Base-by-base conservation (phyloP, 2,329 filamentous ascomycete species). In the Nannizziopsis barbatae region DNA sequence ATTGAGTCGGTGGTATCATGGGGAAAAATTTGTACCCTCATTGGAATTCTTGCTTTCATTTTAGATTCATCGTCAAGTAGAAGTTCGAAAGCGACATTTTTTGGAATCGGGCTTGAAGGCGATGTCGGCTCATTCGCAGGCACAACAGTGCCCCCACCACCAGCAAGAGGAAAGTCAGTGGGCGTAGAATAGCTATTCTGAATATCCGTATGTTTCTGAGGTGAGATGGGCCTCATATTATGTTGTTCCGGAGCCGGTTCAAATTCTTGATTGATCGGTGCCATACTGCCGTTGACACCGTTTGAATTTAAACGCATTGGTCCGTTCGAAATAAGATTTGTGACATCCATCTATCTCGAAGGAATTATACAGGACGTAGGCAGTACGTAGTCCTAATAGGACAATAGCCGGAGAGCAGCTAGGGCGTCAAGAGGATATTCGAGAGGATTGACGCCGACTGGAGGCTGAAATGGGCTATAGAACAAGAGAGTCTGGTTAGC, bases 1-100 rank as follows among this genome's bases (percentile, higher is more conserved):
- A 98, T 98, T 32, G 89, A 95, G 64, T 96, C 90, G 17, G 90
- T 96, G 45, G 86, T 89, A 72, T 98, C 92, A 67, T 96, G 89
- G 41, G 86, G 86, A 62, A 84, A 95, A 58, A 98, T 95, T 61
- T 93, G 85, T 39, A 83, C 79, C 56, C 78, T 71, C 75, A 83
- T 80, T 10, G 79, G 79, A 45, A 82, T 75, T 52, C 79, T 73
- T 57, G 77, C 79, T 61, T 74, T 71, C 52, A 74, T 70, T 56
- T 76, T 75, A 52, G 75, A 75, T 52, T 72, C 71, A 55, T 77
- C 73, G 50, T 76, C 74, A 38, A 79, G 69, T 47, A 81, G 70
- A 51, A 81, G 69, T 65, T 81, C 76, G 60, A 82, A 82, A 58
- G 77, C 74, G 61, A 82, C 75, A 61, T 80, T 77, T 67, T 81